A percentile compares a stretch with the other conserved stretches of the same genome.
These are phyloP conservation scores for Boletus bicolor DNA, from an alignment of 768 basidiomycete species.

Conservation along the genomic window DNA sequence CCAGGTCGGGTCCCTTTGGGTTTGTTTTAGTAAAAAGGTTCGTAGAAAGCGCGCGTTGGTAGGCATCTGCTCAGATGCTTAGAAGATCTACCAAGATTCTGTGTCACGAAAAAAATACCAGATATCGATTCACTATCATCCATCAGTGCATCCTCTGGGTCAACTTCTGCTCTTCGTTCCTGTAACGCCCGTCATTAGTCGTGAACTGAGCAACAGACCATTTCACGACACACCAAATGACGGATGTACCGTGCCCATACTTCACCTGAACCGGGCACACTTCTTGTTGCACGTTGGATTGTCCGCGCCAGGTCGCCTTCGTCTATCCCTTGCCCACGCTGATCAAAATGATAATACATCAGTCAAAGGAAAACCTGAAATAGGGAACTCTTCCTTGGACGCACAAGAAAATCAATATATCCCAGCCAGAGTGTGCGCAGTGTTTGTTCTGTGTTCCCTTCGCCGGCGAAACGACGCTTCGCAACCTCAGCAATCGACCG, in stretches of 20 bases:
- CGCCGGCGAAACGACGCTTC: slow-evolving; percentile 50
- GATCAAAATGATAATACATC: background rate
- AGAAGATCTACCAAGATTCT: slow-evolving; percentile 1
- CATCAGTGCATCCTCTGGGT: slow-evolving; percentile 17
- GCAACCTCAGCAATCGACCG: slow-evolving; percentile 74
- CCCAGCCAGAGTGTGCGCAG: slow-evolving; percentile 69
- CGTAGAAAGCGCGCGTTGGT: slow-evolving; percentile 52
- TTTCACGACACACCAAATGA: slow-evolving; percentile 48
- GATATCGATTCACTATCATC: slow-evolving; percentile 25
- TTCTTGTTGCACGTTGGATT: slow-evolving; percentile 60
- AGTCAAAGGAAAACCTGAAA: background rate
- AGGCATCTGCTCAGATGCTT: slow-evolving; percentile 44
- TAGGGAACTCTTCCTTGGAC: slow-evolving; percentile 16
- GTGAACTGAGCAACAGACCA: background rate
- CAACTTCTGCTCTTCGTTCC: slow-evolving; percentile 20
- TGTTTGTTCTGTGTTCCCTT: slow-evolving; percentile 53
- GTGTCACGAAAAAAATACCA: slow-evolving; percentile 13
- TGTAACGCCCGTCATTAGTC: slow-evolving; percentile 1
- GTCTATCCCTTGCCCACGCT: slow-evolving; percentile 39
- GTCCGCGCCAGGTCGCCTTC: slow-evolving; percentile 40
- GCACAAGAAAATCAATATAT: slow-evolving; percentile 68
- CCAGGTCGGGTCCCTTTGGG: slow-evolving; percentile 27
- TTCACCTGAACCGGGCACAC: slow-evolving; percentile 73
- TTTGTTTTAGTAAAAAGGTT: slow-evolving; percentile 44
- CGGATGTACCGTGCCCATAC: slow-evolving; percentile 78